Base-by-base conservation (phyloP, 148 eudicot species). In the Polygonum maritimum region DNA sequence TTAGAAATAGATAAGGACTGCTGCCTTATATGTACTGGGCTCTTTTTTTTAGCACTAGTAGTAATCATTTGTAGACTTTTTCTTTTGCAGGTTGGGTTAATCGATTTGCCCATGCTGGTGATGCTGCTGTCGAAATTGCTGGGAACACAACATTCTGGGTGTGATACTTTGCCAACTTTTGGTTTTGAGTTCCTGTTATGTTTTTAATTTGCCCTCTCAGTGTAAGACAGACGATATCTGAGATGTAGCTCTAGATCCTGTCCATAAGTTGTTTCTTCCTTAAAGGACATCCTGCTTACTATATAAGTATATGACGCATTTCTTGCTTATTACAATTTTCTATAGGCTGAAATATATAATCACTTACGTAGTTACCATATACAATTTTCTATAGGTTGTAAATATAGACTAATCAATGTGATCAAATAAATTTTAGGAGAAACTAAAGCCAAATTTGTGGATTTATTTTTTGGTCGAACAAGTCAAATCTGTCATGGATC, bases 81-180 rank as follows among this genome's bases (percentile, higher is more conserved):
- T n/a, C 75, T 72, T 38, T 72, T 80, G 78, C 93, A 94, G 98
- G 96, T 71, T 94, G 98, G 98, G 97, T 94, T 52, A 94, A 94
- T 81, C 86, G 98, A 80, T 90, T 94, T 83, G 98, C 98, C 12
- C 77, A 94, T 84, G 98, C 93, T 51, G 98, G 98, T 69, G 98
- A 94, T 79, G 82, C 97, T 62, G 97, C 98, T n/a, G 92, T 80
- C 2, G 98, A 94, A 75, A 89, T 94, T 82, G 97, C 96, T 19
- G 98, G 88, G 79, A 92, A 78, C 85, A 90, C 98, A 26, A 97
- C 98, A 52, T 79, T 81, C 71, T 81, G 87, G 83, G 98, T 92
- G 81, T 88, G 97, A 81, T 74, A 33, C 33, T 21, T 33, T 51
- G 26, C 48, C 11, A 11, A 5, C 48, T 21, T 72, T 72, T 41